phyloP scores from a whole-genome alignment of 768 basidiomycete genomes.

The Austroboletus eburneus region DNA sequence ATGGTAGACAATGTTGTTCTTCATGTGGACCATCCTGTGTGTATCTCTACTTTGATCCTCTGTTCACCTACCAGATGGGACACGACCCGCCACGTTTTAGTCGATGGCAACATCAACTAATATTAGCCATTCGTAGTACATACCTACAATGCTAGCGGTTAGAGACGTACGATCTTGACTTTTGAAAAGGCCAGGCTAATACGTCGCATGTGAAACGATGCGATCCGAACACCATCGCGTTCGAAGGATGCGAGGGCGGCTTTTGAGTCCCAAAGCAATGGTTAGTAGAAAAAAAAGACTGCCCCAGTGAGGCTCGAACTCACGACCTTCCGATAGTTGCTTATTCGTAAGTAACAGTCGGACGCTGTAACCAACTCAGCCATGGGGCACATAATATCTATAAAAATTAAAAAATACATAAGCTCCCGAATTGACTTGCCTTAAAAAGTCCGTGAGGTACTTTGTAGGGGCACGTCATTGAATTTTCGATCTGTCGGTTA shows the following conservation, averaged over 20 bases:
- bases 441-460: too few species aligned
- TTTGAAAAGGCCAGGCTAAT: too few species aligned
- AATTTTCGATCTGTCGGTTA: background rate
- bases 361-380: constrained; percentile 51
- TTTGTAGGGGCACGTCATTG: too few species aligned
- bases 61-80: constrained; percentile 3
- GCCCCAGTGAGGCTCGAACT: constrained; percentile 54
- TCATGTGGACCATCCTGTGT: constrained; percentile 6
- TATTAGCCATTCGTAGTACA: too few species aligned
- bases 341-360: constrained; percentile 47
- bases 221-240: too few species aligned
- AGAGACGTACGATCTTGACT: background rate
- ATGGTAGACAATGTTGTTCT: background rate
- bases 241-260: too few species aligned
- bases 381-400: constrained; percentile 37
- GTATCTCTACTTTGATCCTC: constrained; percentile 10
- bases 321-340: constrained; percentile 46
- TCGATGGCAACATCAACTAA: too few species aligned
- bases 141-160: constrained; percentile 1
- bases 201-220: too few species aligned
- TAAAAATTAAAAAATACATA: too few species aligned
- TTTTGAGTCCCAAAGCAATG: background rate
- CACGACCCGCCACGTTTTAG: too few species aligned
- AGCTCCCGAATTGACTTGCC: too few species aligned
- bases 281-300: constrained; percentile 13